Conservation (phyloP, 768 basidiomycete genomes). For the Boletus rex-veris region DNA sequence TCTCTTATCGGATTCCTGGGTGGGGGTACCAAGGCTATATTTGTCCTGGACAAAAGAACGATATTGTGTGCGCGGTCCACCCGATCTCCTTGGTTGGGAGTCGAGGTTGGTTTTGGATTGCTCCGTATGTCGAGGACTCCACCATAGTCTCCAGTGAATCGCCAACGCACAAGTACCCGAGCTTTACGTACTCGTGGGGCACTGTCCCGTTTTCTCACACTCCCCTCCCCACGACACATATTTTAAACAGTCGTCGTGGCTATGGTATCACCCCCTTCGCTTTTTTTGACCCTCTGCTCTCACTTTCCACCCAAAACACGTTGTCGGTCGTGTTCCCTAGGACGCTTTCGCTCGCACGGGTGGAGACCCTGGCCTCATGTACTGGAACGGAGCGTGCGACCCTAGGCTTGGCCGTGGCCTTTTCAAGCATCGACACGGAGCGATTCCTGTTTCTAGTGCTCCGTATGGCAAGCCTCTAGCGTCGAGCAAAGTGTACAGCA, state of each 20-base stretch:
- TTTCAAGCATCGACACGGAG: not conserved
- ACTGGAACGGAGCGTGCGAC: constrained; percentile 1
- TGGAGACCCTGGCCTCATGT: constrained; percentile 16
- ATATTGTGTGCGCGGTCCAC: constrained; percentile 3
- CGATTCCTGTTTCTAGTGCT: not conserved
- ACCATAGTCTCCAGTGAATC: not conserved
- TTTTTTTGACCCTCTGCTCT: not conserved
- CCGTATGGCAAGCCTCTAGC: not conserved
- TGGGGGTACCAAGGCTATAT: not conserved
- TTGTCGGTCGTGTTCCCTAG: constrained; percentile 1
- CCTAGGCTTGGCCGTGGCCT: not conserved
- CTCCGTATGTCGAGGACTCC: not conserved
- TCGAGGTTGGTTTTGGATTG: not conserved
- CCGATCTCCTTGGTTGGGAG: not conserved
- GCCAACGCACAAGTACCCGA: not conserved
- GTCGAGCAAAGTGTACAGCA: constrained; percentile 3
- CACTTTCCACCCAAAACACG: constrained; percentile 1
- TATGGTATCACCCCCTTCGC: not conserved
- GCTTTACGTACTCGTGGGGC: constrained; percentile 11
- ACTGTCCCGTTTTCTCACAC: constrained; percentile 8
- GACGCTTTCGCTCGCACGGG: constrained; percentile 14
- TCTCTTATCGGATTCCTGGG: constrained; percentile 3
- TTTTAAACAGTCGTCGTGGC: not conserved
- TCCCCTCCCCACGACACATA: not conserved
- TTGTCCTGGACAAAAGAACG: not conserved